Base-by-base conservation (phyloP, 2,329 filamentous ascomycete species). In the Coleophoma eucalyptorum region DNA sequence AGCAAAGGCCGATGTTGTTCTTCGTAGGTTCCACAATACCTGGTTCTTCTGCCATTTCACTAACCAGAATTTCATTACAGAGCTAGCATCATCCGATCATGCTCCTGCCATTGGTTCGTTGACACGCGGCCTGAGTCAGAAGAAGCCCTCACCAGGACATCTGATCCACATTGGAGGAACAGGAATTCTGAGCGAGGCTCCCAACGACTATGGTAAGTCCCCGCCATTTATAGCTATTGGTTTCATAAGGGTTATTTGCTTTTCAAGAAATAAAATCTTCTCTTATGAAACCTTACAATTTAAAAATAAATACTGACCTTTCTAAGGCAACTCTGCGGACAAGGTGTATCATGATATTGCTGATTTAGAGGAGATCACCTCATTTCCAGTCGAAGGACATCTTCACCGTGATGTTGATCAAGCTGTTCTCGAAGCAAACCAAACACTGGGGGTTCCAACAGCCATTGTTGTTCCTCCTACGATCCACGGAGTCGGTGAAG, bases 1-100 rank as follows among this genome's bases (percentile, higher is more conserved):
- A 5, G 53, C 64, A 1, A 59, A 62, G 19, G 67, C 67, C 1
- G 68, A 71, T 47, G 63, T 72, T 2, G 63, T 72, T 1, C 50
- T 72, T 38, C 66, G 68, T 71, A 51, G 32, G 52, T 53, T 31
- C 7, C 16, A n/a, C n/a, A 32, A 18, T 15, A 32, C 1, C 15
- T 31, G 13, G 3, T 32, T 31, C n/a, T n/a, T n/a, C n/a, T n/a
- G n/a, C n/a, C n/a, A n/a, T n/a, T n/a, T n/a, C n/a, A n/a, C 15
- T 21, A 12, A 4, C 3, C 32, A 16, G 15, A 38, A 47, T n/a
- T n/a, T n/a, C n/a, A n/a, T n/a, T n/a, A 35, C n/a, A 35, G 33
- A 35, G 33, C 33, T 35, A 35, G 33, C 33, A 10, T 35, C 33
- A 35, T 10, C 33, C n/a, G 33, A 35, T 35, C 33, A 35, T 35